These are phyloP conservation scores for Penicillium sp. DNA, from an alignment of 2,329 filamentous ascomycete species.

Conservation along the genomic window DNA sequence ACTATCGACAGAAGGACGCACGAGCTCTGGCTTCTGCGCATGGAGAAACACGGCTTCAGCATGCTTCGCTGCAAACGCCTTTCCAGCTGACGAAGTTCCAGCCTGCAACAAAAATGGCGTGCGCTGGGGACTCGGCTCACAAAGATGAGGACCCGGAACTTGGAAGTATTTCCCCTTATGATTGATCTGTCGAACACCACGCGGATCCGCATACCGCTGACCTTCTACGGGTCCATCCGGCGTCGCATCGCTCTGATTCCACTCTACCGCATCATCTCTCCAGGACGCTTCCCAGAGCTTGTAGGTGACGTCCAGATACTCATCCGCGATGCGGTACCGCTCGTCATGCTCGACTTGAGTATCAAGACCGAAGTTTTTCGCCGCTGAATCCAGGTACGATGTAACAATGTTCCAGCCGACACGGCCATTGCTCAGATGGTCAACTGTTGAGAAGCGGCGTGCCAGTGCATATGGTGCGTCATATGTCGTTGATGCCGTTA, in stretches of 20 bases:
- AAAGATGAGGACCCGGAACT: constrained; percentile 46
- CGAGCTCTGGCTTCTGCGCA: constrained; percentile 46
- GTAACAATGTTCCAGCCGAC: constrained; percentile 58
- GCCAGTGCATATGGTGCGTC: constrained; percentile 58
- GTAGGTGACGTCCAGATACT: constrained; percentile 49
- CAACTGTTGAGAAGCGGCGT: constrained; percentile 55
- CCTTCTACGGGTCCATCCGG: constrained; percentile 11
- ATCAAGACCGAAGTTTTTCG: constrained; percentile 49
- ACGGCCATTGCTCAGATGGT: constrained; percentile 54
- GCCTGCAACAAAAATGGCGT: constrained; percentile 53
- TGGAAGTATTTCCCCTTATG: constrained; percentile 46
- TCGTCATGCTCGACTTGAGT: constrained; percentile 52
- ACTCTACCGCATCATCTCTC: constrained; percentile 43
- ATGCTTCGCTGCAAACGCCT: constrained; percentile 47
- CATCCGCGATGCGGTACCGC: constrained; percentile 51
- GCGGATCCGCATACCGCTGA: constrained; percentile 34
- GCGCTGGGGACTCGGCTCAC: constrained; percentile 48
- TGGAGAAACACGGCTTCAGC: constrained; percentile 50
- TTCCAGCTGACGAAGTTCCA: constrained; percentile 48
- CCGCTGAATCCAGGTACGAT: constrained; percentile 49
- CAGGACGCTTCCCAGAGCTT: constrained; percentile 58
- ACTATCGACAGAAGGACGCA: constrained; percentile 43
- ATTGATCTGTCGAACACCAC: constrained; percentile 39
- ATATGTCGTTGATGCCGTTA: constrained; percentile 58
- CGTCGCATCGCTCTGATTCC: constrained; percentile 18